Evolutionary conservation across 495 filamentous ascomycete species (phyloP).

Genomic region (Neurospora sp.): DNA sequence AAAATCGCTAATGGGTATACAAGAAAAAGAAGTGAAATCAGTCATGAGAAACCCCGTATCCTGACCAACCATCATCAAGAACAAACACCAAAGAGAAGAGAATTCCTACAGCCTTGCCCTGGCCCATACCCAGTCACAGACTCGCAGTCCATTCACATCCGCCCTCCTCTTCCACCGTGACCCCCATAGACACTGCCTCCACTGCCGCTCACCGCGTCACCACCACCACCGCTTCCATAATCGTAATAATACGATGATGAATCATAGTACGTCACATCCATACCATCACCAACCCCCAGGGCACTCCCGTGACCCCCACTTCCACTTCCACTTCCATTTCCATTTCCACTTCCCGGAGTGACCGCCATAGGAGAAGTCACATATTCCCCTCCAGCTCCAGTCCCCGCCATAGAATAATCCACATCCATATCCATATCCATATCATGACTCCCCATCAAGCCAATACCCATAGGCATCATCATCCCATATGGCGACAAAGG

Average conservation of each 20-base stretch:
- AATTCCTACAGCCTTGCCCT: background rate
- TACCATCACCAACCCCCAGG: background rate
- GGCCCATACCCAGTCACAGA: background rate
- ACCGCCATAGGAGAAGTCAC: background rate
- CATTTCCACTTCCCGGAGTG: background rate
- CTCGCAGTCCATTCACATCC: background rate
- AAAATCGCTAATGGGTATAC: background rate
- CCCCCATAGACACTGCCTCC: background rate
- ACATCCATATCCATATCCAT: background rate
- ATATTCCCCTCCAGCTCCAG: background rate
- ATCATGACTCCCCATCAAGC: background rate
- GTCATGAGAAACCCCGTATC: background rate
- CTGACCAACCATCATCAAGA: background rate
- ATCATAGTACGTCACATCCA: background rate
- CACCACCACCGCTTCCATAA: background rate
- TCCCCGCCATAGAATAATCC: background rate
- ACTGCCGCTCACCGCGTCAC: background rate
- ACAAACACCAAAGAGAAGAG: background rate
- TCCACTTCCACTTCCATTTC: background rate
- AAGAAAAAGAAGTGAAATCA: background rate
- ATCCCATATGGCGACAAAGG: background rate
- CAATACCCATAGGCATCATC: background rate
- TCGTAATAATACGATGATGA: background rate
- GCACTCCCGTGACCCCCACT: background rate
- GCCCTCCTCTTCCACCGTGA: background rate